These are phyloP conservation scores for Kurtzmaniella cleridarum DNA, from an alignment of 805 yeast genomes.

Conservation along the genomic window DNA sequence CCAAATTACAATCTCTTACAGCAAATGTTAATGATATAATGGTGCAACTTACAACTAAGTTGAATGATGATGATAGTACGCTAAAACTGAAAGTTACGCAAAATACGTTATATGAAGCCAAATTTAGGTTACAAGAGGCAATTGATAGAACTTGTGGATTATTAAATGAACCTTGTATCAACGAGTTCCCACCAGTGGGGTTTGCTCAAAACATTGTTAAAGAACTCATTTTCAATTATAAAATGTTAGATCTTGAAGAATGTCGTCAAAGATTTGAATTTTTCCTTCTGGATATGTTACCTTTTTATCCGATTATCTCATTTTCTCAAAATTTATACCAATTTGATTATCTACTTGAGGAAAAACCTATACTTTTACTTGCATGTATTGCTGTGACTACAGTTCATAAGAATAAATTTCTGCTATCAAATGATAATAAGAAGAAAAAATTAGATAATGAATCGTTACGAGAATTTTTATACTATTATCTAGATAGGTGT, in stretches of 20 bases:
- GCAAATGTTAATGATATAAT: too few relatives aligned
- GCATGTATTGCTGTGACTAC: constrained; percentile 44
- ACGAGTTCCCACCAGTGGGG: neutral
- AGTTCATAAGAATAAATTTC: constrained; percentile 29
- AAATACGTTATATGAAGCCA: too few relatives aligned
- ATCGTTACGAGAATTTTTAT: constrained; percentile 35
- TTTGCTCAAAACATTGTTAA: constrained; percentile 23
- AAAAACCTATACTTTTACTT: constrained; percentile 39
- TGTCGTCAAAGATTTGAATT: constrained; percentile 26
- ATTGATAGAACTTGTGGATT: too few relatives aligned
- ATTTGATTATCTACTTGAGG: constrained; percentile 35
- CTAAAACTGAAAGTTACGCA: too few relatives aligned
- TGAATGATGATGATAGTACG: constrained; percentile 3
- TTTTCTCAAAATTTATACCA: constrained; percentile 29
- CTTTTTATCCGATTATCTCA: constrained; percentile 46
- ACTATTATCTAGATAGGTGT: constrained; percentile 41
- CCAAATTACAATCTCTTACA: constrained; percentile 5
- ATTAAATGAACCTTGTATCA: too few relatives aligned
- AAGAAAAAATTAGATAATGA: constrained; percentile 14
- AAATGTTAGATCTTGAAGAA: constrained; percentile 28
- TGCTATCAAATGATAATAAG: constrained; percentile 4
- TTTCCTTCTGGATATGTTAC: constrained; percentile 34
- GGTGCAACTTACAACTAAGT: too few relatives aligned
- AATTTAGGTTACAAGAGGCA: too few relatives aligned
- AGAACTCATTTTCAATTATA: constrained; percentile 30